Conservation (phyloP, 2,329 filamentous ascomycete species). For the Diaporthe velutina region DNA sequence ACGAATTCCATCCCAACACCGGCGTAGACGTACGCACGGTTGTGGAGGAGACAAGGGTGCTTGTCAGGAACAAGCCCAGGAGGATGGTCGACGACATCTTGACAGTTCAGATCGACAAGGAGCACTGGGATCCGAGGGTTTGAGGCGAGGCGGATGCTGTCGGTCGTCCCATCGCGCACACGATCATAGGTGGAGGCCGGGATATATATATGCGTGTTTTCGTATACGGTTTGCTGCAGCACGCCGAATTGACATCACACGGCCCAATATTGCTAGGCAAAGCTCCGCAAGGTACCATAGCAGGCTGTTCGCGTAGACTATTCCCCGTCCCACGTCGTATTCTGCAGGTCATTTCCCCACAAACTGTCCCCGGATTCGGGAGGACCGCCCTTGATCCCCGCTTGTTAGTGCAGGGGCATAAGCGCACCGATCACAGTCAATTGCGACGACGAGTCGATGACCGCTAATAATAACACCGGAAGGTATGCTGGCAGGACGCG, state of each 20-base stretch:
- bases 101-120: not conserved
- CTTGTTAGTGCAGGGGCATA: slow-evolving; percentile 26
- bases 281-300: slow-evolving; percentile 10
- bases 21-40: slow-evolving; percentile 47
- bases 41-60: slow-evolving; percentile 32
- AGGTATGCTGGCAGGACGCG: not conserved
- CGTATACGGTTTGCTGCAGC: not conserved
- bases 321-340: slow-evolving; percentile 27
- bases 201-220: not conserved
- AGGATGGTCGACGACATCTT: slow-evolving; percentile 14
- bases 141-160: not conserved
- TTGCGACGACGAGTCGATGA: slow-evolving; percentile 22
- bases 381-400: slow-evolving; percentile 6
- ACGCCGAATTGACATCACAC: not conserved
- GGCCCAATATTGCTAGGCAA: slow-evolving; percentile 7
- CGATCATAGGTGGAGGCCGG: not conserved
- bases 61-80: slow-evolving; percentile 23
- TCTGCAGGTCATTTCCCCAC: slow-evolving; percentile 16
- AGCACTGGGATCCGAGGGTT: not conserved
- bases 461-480: slow-evolving; percentile 4
- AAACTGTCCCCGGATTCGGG: slow-evolving; percentile 21
- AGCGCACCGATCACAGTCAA: slow-evolving; percentile 32
- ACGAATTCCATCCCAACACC: slow-evolving; percentile 70
- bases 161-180: not conserved
- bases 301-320: not conserved